Evolutionary conservation across 345 rosid species (phyloP), one percentile per base, ranked within the genome.

Genomic region (Pugionium cornutum): DNA sequence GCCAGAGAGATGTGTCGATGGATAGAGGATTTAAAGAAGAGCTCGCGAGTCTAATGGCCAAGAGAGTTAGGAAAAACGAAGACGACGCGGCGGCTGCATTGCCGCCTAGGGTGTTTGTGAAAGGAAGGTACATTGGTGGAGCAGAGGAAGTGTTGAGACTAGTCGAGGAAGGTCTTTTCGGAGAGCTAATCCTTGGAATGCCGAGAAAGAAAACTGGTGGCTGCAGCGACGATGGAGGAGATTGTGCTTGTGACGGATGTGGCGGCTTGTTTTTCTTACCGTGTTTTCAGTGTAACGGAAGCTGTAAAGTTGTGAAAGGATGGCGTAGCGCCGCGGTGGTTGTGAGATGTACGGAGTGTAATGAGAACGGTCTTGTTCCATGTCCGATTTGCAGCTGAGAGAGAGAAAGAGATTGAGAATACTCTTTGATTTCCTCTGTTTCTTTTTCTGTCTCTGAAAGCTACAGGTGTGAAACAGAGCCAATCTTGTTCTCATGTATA

Each of bases 361-460:
- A 94, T 11, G 99, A 90, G 77, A 94, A 94, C 39, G 97, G 99
- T 53, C 78, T 90, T 69, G 86, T 86, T 60, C 83, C 81, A 55
- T 94, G 99, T 71, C 88, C 89, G 8, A 76, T 88, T 48, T 94
- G 98, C 59, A 77, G 83, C 83, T 85, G 79, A 84, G 29, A 30
- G 33, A 11, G 31, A 49, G 4, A 51, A 32, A 29, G 10, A 11
- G 50, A 46, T 3, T 7, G 41, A 3, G 5, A 3, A 7, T 6
- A 7, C 25, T 31, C 7, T 33, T 6, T 33, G 46, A 28, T 50
- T 56, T 41, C 28, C 46, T 68, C 63, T 35, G 27, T 57, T 39
- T 67, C 6, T 2, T 7, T 40, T 41, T 11, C 18, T 51, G 51
- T 47, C 44, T 51, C 5, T 68, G 6, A 42, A 61, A 60, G 59